Evolutionary conservation across 768 basidiomycete genomes (phyloP), one percentile per base, ranked within the genome.

Genomic region (Favolaschia claudopus): DNA sequence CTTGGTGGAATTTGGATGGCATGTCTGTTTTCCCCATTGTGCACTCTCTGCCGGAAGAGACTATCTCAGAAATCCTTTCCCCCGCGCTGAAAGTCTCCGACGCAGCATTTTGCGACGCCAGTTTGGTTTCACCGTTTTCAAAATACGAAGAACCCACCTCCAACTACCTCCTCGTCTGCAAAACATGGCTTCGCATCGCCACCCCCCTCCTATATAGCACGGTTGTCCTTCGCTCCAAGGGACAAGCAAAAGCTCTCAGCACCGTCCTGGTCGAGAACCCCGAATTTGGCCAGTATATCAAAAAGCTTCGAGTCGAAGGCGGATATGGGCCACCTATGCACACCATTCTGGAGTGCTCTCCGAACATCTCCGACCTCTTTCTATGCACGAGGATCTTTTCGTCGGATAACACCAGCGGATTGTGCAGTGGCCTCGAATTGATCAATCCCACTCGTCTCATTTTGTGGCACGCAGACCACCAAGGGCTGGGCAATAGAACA

Each of bases 131-230:
- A 3, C 65, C 70, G 0, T 69, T 69, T 39, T 22, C 59, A 2
- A 47, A 13, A 15, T 57, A 66, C 54, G 51, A 57, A 13, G 49
- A 53, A 20, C 60, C 66, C 5, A 66, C 57, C 7, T 68, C 68
- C 4, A 63, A 55, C 3, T 54, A 55, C 37, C 67, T 72, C 22
- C 43, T 68, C 12, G 67, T 70, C 3, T 69, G 62, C 51, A 72
- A 71, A 38, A 44, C 57, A 12, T 72, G 71, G 71, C 66, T 69
- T 28, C 68, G 69, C 29, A 66, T 70, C n/a, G 62, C 64, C 4
- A 72, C 67, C 0, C 69, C 69, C 3, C 62, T 70, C 10, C 67
- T 73, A 7, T 73, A 73, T 46, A 40, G 65, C 33, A 58, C 64
- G 14, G 68, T 71, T 8, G 54, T 71, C n/a, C 55, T 71, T 2